Base-by-base conservation (phyloP, 441 rosid genomes). In the Isatis lusitanica region DNA sequence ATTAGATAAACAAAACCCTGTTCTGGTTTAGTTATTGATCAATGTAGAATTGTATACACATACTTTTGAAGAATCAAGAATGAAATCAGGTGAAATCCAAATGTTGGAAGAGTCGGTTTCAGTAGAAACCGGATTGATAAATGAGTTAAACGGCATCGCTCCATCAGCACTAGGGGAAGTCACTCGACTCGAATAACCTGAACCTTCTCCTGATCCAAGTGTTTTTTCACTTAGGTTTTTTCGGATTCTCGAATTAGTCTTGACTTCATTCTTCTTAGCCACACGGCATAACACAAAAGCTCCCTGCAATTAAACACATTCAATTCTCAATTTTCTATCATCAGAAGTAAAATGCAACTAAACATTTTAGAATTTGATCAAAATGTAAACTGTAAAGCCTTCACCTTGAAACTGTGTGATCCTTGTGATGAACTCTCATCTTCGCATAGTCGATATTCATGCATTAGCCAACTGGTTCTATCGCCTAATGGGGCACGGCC, bases 51-150 rank as follows among this genome's bases (percentile, higher is more conserved):
- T 64, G 36, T 7, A 16, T 62, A 35, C 13, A 57, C 43, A 11
- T 81, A 89, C 96, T 90, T 86, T 92, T n/a, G 94, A 89, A 63
- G 92, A 85, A 78, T 83, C 90, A 53, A 90, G 90, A 75, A 90
- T 89, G 26, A 86, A 80, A 36, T 84, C 93, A 47, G 90, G 93
- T 21, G 92, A 86, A 66, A 87, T 83, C 92, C 91, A 90, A 53
- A 83, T 38, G 67, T 52, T 76, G 1, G 88, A 70, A 65, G 82
- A 78, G 52, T 78, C 62, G 26, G 73, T 69, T 31, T 66, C 81
- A 48, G 65, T 47, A 11, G 82, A 60, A 70, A 76, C 71, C 42
- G 83, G 78, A 50, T 71, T 69, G 40, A 42, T 9, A 16, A 56
- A 43, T 21, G 72, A 55, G 38, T 68, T 30, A 21, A 31, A 21